These are phyloP conservation scores for Colletotrichum chlorophyti DNA, from an alignment of 2,329 filamentous ascomycete species.

Conservation along the genomic window DNA sequence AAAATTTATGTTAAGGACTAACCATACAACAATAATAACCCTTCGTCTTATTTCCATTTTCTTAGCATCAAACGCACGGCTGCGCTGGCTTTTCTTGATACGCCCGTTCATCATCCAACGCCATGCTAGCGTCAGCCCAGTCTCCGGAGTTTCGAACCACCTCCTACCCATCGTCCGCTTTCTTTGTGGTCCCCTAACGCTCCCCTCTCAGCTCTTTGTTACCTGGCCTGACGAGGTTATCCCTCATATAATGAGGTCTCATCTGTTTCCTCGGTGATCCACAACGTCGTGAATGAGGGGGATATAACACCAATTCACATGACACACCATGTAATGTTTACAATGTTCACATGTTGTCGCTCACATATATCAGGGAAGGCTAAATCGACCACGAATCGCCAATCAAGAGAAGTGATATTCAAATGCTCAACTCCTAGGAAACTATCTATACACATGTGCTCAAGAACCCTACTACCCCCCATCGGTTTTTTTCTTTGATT, in stretches of 20 bases:
- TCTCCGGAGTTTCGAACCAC: not conserved
- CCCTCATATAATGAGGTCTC: no score
- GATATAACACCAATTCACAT: no score
- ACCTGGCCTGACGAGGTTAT: not conserved
- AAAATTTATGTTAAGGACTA: no score
- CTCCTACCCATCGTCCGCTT: no score
- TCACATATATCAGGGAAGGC: no score
- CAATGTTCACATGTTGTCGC: no score
- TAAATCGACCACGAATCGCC: not conserved
- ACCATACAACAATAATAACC: no score
- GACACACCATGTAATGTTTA: no score
- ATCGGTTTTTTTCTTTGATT: not conserved
- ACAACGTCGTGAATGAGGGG: no score
- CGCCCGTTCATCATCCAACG: not conserved
- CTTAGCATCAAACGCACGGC: not conserved
- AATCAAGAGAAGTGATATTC: constrained; percentile 27
- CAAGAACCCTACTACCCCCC: constrained; percentile 4
- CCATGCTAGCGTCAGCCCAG: not conserved
- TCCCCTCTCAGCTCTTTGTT: not conserved
- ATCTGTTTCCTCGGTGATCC: no score
- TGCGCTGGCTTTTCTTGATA: not conserved
- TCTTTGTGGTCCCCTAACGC: constrained; percentile 6
- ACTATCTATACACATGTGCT: constrained; percentile 25
- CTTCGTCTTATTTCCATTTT: no score
- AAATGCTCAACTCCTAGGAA: constrained; percentile 19